Base-by-base conservation (phyloP, 179 eudicot species). In the Silene vulgaris region DNA sequence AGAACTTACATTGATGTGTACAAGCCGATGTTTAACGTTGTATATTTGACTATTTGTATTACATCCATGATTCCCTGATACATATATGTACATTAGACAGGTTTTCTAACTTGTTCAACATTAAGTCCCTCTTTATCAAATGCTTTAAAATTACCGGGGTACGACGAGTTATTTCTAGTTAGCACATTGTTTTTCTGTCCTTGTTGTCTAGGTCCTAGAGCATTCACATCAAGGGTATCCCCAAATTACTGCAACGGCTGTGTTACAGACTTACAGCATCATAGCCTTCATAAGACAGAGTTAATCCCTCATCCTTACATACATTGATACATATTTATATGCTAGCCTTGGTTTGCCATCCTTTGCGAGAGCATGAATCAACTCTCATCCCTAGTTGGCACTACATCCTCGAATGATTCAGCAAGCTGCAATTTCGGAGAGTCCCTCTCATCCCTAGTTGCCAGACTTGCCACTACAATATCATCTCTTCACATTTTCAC, bases 331-430 rank as follows among this genome's bases (percentile, higher is more conserved):
- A 88, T 14, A 77, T 23, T 93, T 97, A 79, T 88, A 89, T 4
- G 97, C 99, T 43, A 93, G 80, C 82, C 83, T 88, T 16, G 97
- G 96, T 48, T 93, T 95, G 32, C 92, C 97, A 76, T 87, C 99
- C 61, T 81, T 86, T 8, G 88, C 86, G 8, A 92, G 90, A 76
- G 90, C 96, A 74, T 79, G 87, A 37, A 90, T 90, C 82, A 95
- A 73, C 85, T 80, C 30, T 92, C 96, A 43, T 85, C 26, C 26
- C 26, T 23, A 23, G 26, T 23, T 23, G 26, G 26, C 26, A 23
- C 96, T 43, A 95, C 89, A 77, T 92, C 97, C 79, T 90, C 91
- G 0, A 76, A 77, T 21, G 97, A 86, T 82, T 79, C 84, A 21
- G 86, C 91, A 57, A 50, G 73, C 75, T 76, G 72, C 72, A 92